Base-by-base conservation (phyloP, 1,284 basidiomycete species). In the Leccinum fuscescens region DNA sequence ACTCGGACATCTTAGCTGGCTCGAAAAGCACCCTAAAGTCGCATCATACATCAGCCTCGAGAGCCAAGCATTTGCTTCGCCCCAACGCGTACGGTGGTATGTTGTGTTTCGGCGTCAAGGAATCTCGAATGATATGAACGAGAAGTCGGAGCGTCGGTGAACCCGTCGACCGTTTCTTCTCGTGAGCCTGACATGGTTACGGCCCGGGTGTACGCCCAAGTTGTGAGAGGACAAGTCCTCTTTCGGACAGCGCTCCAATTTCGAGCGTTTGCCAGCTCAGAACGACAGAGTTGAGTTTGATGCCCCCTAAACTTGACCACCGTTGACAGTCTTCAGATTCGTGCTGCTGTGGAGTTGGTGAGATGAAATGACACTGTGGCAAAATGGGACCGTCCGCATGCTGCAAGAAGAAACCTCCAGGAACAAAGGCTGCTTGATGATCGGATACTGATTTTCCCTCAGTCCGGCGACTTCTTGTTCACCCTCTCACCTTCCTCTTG, bases 21-120 rank as follows among this genome's bases (percentile, higher is more conserved):
- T 96, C 50, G 82, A 90, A 71, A 73, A 82, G 59, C 88, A 94
- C 71, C 82, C 85, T 6, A 81, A 83, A 53, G 85, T 95, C 44
- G 73, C 83, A 0, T 95, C 87, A 1, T 96, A 94, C 72, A 83
- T 89, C 42, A 93, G 93, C 22, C 82, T 94, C 3, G 69, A 77
- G 59, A 78, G 74, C 11, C 93, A 81, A 84, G 69, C 79, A 79
- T 55, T 76, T 86, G 51, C 76, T 92, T 62, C 79, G 87, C n/a
- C 72, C 76, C 9, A 79, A 83, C 61, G 74, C 78, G 6, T 94
- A 81, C 63, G 92, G 93, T 14, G 93, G 92, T 54, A 84, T 96
- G 60, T 78, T 96, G 56, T 89, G 82, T 71, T 94, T 96, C 69
- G 93, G 93, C 12, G 76, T 94, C 69, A 88, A 89, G 72, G 90